phyloP scores from a whole-genome alignment of 2,329 filamentous ascomycete genomes.

The Aspergillus cejpii region DNA sequence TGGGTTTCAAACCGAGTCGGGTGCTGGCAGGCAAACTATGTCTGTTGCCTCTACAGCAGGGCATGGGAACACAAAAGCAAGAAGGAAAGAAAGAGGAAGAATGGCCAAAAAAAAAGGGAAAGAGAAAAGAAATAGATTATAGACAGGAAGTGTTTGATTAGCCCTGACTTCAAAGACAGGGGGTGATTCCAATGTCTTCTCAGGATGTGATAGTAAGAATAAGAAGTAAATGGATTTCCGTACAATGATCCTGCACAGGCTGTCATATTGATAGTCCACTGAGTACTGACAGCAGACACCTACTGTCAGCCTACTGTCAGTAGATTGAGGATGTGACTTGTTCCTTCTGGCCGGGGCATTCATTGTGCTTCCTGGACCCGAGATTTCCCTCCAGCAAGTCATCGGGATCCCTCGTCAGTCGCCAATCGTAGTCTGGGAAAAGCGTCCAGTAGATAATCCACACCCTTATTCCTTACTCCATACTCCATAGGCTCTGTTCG shows the following conservation, averaged over 20 bases:
- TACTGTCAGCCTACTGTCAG: no score
- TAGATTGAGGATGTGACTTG: no score
- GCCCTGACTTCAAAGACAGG: constrained; percentile 6
- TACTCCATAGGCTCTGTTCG: no score
- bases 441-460: no score
- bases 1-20: not conserved
- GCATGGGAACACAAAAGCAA: not conserved
- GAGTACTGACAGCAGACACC: no score
- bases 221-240: no score
- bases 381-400: constrained; percentile 4
- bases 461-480: no score
- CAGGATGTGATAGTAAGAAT: no score
- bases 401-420: not conserved
- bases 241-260: no score
- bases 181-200: not conserved
- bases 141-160: constrained; percentile 12
- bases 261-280: no score
- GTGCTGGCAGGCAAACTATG: constrained; percentile 4
- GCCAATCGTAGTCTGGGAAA: not conserved
- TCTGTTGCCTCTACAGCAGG: constrained; percentile 8
- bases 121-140: constrained; percentile 19
- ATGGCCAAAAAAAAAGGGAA: not conserved
- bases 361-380: constrained; percentile 1
- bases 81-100: not conserved
- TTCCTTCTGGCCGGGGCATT: constrained; percentile 2